A percentile compares a stretch with the other conserved stretches of the same genome.
These are phyloP conservation scores for Rhizoclosmatium globosum DNA, from an alignment of 192 early-diverging fungal genomes.

Conservation along the genomic window DNA sequence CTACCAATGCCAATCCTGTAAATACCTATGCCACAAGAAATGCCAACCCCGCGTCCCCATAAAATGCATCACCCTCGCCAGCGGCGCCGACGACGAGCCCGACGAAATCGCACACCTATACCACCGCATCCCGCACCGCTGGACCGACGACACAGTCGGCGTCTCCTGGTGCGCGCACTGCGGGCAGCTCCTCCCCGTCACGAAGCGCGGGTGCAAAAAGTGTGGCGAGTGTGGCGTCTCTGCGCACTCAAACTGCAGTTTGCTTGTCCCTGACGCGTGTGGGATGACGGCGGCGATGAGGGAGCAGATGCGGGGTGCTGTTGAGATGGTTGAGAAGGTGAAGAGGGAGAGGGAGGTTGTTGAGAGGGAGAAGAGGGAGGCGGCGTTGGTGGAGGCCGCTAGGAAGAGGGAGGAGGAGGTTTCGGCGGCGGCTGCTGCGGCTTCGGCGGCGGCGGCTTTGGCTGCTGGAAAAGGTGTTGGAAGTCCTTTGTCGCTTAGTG, in stretches of 20 bases:
- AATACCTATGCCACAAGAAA: conserved; percentile 92
- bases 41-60: conserved; percentile 86
- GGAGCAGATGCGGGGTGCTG: conserved; percentile 82
- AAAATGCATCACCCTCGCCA: conserved; percentile 82
- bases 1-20: conserved; percentile 96
- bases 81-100: conserved; percentile 49
- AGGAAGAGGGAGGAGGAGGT: background rate
- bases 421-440: background rate
- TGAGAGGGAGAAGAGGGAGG: conserved; percentile 53
- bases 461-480: too few relatives aligned
- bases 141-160: conserved; percentile 69
- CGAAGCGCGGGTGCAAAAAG: conserved; percentile 66
- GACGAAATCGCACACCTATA: conserved; percentile 39
- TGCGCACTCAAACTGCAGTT: conserved; percentile 85
- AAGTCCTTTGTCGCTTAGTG: background rate
- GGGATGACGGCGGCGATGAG: conserved; percentile 88
- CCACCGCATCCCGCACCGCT: conserved; percentile 97
- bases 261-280: conserved; percentile 90
- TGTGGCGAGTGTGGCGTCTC: conserved; percentile 80
- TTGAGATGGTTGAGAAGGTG: conserved; percentile 66
- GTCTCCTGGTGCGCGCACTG: conserved; percentile 98
- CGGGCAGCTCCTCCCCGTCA: conserved; percentile 93
- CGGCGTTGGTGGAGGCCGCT: background rate
- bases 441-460: background rate
- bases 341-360: conserved; percentile 56